phyloP scores from a whole-genome alignment of 306 rosid genomes.

The Trifolium repens region DNA sequence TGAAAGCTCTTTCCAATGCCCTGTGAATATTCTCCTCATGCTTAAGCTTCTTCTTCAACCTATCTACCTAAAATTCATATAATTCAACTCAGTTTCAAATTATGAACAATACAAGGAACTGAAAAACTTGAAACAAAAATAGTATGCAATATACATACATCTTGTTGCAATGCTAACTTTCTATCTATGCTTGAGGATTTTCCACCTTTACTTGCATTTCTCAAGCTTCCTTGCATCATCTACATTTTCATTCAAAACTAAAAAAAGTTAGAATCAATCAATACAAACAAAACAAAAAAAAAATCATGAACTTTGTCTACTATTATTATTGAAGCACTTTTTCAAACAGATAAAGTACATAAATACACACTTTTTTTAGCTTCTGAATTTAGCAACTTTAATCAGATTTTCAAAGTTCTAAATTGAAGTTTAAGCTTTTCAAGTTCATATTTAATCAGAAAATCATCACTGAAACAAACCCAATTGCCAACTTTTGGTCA shows the following conservation, averaged over 20 bases:
- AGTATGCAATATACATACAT: constrained; percentile 45
- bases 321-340: constrained; percentile 57
- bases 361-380: constrained; percentile 36
- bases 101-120: constrained; percentile 3
- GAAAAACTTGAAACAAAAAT: neutral
- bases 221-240: constrained; percentile 65
- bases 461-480: constrained; percentile 20
- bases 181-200: constrained; percentile 62
- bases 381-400: constrained; percentile 21
- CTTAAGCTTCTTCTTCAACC: constrained; percentile 88
- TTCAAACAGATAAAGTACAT: constrained; percentile 42
- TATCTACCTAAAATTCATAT: constrained; percentile 64
- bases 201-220: constrained; percentile 48
- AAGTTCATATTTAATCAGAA: too few relatives aligned
- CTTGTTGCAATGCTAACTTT: constrained; percentile 81
- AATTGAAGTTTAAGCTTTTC: neutral
- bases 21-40: constrained; percentile 86
- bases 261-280: constrained; percentile 43
- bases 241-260: constrained; percentile 54
- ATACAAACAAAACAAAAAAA: constrained; percentile 1
- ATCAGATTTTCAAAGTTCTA: too few relatives aligned
- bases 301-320: constrained; percentile 39
- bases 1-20: constrained; percentile 91
- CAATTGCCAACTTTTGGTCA: constrained; percentile 44
- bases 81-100: constrained; percentile 29